A percentile compares a stretch with the other conserved stretches of the same genome.
Evolutionary conservation across 1,284 basidiomycete genomes (phyloP).

Genomic region (Tetrapyrgos nigripes): DNA sequence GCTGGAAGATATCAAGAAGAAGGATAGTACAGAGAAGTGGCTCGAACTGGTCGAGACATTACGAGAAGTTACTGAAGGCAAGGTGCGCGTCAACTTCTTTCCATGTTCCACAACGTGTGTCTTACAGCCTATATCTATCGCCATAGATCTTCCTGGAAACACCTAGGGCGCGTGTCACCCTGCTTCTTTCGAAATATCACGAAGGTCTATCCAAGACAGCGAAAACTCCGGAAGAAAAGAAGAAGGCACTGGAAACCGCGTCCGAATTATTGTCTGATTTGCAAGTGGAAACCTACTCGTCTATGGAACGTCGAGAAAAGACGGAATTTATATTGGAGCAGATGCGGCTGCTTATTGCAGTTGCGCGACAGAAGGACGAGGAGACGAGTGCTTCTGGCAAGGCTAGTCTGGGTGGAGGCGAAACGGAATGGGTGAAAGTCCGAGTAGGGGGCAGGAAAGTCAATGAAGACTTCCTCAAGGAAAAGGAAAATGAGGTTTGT

Average conservation of each 20-base stretch:
- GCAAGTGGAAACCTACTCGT: conserved; percentile 98
- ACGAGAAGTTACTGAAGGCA: conserved; percentile 94
- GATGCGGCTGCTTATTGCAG: conserved; percentile 86
- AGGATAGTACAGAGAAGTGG: conserved; percentile 79
- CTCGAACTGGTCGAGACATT: conserved; percentile 89
- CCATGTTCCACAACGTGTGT: not conserved
- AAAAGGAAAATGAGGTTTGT: conserved; percentile 85
- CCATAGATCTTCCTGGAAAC: conserved; percentile 95
- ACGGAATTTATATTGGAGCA: conserved; percentile 98
- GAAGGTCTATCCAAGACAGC: conserved; percentile 66
- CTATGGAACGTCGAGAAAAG: conserved; percentile 98
- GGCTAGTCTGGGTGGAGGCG: conserved; percentile 68
- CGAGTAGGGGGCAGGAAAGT: conserved; percentile 93
- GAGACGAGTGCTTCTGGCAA: conserved; percentile 46
- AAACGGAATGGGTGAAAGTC: conserved; percentile 91
- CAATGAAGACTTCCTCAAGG: conserved; percentile 92
- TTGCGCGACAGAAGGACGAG: conserved; percentile 75
- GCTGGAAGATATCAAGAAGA: conserved; percentile 76
- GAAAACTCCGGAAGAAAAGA: conserved; percentile 50
- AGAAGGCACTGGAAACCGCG: conserved; percentile 79
- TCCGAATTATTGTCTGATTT: conserved; percentile 94
- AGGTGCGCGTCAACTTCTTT: conserved; percentile 56
- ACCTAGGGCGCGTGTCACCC: conserved; percentile 92
- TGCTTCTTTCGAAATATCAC: conserved; percentile 83
- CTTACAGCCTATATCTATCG: conserved; percentile 7